phyloP scores from a whole-genome alignment of 2,329 filamentous ascomycete genomes.

The Aspergillus novoparasiticus region DNA sequence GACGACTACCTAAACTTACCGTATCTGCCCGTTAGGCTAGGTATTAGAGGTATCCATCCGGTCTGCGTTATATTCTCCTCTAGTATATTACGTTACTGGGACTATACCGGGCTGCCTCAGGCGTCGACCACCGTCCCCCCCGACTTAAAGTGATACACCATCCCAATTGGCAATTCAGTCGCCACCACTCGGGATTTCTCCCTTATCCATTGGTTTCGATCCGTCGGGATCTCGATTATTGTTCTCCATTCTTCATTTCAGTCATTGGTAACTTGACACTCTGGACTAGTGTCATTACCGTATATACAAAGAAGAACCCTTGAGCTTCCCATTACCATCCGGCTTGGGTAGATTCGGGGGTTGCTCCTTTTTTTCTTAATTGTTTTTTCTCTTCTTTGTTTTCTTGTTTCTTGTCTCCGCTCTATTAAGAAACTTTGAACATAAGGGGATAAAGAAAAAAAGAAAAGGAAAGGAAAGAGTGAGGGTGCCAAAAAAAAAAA shows the following conservation, averaged over 20 bases:
- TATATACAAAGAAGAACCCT: constrained; percentile 1
- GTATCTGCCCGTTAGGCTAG: background rate
- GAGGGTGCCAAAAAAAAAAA: background rate
- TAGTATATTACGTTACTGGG: constrained; percentile 10
- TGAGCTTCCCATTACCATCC: background rate
- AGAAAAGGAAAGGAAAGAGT: background rate
- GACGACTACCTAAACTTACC: background rate
- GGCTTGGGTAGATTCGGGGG: background rate
- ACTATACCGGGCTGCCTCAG: background rate
- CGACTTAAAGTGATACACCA: background rate
- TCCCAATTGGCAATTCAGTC: constrained; percentile 13
- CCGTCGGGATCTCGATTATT: constrained; percentile 7
- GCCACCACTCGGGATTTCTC: constrained; percentile 12
- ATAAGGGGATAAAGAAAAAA: background rate
- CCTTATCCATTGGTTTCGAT: constrained; percentile 3
- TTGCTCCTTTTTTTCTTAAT: background rate
- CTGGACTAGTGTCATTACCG: constrained; percentile 2
- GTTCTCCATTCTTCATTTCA: background rate
- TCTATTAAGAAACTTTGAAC: constrained; percentile 2
- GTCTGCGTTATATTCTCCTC: constrained; percentile 1
- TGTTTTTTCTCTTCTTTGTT: background rate
- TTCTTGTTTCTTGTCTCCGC: constrained; percentile 3
- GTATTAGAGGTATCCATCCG: background rate
- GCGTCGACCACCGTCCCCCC: background rate
- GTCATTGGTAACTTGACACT: background rate